Evolutionary conservation across 163 green algal species (phyloP).

Genomic region (Scenedesmus sp.): DNA sequence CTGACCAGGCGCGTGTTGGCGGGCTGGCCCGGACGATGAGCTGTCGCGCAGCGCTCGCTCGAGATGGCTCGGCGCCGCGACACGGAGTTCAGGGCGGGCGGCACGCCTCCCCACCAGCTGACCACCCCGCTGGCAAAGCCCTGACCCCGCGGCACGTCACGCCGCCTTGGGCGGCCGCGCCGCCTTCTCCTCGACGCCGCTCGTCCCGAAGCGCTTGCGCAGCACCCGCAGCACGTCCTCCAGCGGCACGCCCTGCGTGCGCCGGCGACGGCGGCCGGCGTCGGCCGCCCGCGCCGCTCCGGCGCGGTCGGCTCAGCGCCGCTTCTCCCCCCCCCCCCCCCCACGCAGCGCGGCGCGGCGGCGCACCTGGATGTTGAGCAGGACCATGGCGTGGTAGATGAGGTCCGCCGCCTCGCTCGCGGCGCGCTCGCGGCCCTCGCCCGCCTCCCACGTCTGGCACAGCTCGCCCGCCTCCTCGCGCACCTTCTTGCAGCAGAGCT

Average conservation of each 20-base stretch:
- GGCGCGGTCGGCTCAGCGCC: too few relatives aligned
- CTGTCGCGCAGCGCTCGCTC: too few relatives aligned
- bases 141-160: too few relatives aligned
- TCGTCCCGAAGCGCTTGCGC: conserved; percentile 78
- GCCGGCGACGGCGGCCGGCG: neutral
- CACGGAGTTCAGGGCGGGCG: too few relatives aligned
- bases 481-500: conserved; percentile 95
- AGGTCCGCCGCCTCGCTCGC: conserved; percentile 97
- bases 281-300: too few relatives aligned
- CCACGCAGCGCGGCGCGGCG: too few relatives aligned
- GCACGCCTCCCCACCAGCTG: too few relatives aligned
- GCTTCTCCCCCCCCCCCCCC: too few relatives aligned
- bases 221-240: conserved; percentile 84
- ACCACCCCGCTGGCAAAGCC: too few relatives aligned
- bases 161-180: conserved; percentile 58
- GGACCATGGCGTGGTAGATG: conserved; percentile 97
- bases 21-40: too few relatives aligned
- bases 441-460: conserved; percentile 89
- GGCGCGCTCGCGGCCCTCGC: conserved; percentile 88
- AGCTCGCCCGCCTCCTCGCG: conserved; percentile 84
- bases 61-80: too few relatives aligned
- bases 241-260: conserved; percentile 83
- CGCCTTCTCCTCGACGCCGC: conserved; percentile 93
- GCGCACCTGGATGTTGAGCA: conserved; percentile 86
- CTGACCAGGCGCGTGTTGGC: too few relatives aligned